phyloP scores from a whole-genome alignment of 2,329 filamentous ascomycete species.

The Ophiostoma australiae region DNA sequence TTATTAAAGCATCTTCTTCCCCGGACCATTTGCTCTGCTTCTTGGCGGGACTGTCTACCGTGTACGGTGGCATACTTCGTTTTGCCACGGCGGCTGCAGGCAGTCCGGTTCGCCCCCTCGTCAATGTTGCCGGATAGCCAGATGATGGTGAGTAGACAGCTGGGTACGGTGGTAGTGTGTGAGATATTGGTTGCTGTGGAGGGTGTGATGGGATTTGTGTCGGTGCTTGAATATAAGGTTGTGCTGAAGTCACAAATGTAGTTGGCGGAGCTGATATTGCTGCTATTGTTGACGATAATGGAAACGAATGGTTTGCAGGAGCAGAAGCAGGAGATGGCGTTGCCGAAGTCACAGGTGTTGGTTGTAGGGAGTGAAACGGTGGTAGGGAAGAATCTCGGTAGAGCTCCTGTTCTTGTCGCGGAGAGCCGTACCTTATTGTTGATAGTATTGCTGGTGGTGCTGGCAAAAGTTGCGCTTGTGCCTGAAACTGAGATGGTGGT shows the following conservation, averaged over 20 bases:
- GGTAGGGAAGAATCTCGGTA: slow-evolving; percentile 38
- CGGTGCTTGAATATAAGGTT: not conserved
- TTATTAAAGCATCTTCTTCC: slow-evolving; percentile 89
- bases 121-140: not conserved
- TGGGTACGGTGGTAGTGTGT: not conserved
- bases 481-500: not conserved
- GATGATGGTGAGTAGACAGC: not conserved
- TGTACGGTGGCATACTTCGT: slow-evolving; percentile 50
- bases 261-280: slow-evolving; percentile 22
- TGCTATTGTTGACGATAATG: slow-evolving; percentile 21
- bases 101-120: not conserved
- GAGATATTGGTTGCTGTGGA: not conserved
- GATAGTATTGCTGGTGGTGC: not conserved
- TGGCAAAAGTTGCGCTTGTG: not conserved
- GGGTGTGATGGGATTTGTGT: not conserved
- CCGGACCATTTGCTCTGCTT: slow-evolving; percentile 96
- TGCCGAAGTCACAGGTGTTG: slow-evolving; percentile 24
- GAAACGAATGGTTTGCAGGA: slow-evolving; percentile 28
- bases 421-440: not conserved
- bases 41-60: slow-evolving; percentile 68
- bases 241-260: not conserved
- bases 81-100: not conserved
- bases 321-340: slow-evolving; percentile 38
- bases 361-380: slow-evolving; percentile 23
- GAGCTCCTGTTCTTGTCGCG: slow-evolving; percentile 30